Base-by-base conservation (phyloP, 2,329 filamentous ascomycete species). In the Ophiosphaerella herpotricha region DNA sequence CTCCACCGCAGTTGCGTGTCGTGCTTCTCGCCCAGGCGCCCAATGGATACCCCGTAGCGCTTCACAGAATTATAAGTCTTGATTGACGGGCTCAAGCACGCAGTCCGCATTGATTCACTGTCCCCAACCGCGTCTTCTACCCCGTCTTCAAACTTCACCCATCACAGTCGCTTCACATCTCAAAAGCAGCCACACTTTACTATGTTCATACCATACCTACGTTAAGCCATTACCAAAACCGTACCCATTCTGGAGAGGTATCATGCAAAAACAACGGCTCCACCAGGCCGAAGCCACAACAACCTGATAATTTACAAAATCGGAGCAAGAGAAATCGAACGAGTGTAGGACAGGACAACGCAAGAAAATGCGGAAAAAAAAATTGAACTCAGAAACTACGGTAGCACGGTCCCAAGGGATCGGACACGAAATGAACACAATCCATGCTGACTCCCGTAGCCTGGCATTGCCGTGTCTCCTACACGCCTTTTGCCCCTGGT, bases 211-310 rank as follows among this genome's bases (percentile, higher is more conserved):
- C 26, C 40, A 45, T 40, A 46, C 44, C 29, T 46, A 34, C 16
- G 24, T 39, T 23, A 14, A 23, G 21, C 35, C 43, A 32, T 29
- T 31, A 41, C 12, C 18, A 31, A 41, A 16, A 47, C 39, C 42
- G 37, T 39, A 43, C 43, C 46, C 46, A 53, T 45, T 46, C 46
- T 46, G 32, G 53, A 50, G 35, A 54, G 50, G 50, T 54, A 56
- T 56, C 56, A 54, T 51, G 48, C 50, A 36, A 43, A 48, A 49
- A 38, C 26, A 50, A 34, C 48, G 11, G 11, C 26, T 43, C 36
- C 49, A 45, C 29, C 12, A n/a, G 35, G 48, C 47, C 42, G 35
- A 53, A 46, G 52, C 51, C 46, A 16, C 42, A 40, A 37, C 53
- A 57, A 53, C 39, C 43, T 39, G 31, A 46, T 39, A 50, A 43